These are phyloP conservation scores for Trichoderma sp. DNA, from an alignment of 2,329 filamentous ascomycete species.

Conservation along the genomic window DNA sequence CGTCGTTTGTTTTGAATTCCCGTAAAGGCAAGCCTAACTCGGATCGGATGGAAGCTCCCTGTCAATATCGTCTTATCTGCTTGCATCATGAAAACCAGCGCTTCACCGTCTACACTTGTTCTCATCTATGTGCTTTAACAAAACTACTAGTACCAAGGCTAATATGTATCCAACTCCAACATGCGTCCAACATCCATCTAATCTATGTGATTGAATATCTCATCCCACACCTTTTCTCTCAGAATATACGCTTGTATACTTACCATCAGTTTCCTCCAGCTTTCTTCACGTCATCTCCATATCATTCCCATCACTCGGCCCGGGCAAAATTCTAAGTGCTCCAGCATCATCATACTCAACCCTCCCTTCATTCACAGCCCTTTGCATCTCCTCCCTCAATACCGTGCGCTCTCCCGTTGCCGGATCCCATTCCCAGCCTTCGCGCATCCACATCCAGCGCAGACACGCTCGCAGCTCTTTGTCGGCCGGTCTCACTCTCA, in stretches of 20 bases:
- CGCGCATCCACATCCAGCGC: slow-evolving; percentile 88
- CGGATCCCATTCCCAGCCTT: slow-evolving; percentile 81
- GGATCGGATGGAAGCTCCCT: not conserved
- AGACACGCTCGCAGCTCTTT: slow-evolving; percentile 88
- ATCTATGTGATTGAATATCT: not conserved
- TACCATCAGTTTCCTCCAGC: not conserved
- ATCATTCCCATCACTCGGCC: not conserved
- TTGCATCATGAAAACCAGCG: not conserved
- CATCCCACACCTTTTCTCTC: not conserved
- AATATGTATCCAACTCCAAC: not conserved
- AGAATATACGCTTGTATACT: not conserved
- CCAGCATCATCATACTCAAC: slow-evolving; percentile 59
- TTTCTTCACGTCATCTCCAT: not conserved
- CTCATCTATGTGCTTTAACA: not conserved
- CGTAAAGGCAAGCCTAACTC: not conserved
- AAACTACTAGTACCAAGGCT: not conserved
- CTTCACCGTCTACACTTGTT: not conserved
- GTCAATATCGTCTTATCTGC: not conserved
- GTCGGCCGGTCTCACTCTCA: slow-evolving; percentile 76
- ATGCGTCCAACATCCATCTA: not conserved
- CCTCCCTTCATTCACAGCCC: slow-evolving; percentile 58
- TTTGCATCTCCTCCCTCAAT: slow-evolving; percentile 55
- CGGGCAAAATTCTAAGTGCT: slow-evolving; percentile 46
- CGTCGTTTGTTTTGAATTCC: not conserved
- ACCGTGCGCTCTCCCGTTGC: slow-evolving; percentile 63